Evolutionary conservation across 2,329 filamentous ascomycete genomes (phyloP), one percentile per base, ranked within the genome.

Genomic region (Penicillium sp.): DNA sequence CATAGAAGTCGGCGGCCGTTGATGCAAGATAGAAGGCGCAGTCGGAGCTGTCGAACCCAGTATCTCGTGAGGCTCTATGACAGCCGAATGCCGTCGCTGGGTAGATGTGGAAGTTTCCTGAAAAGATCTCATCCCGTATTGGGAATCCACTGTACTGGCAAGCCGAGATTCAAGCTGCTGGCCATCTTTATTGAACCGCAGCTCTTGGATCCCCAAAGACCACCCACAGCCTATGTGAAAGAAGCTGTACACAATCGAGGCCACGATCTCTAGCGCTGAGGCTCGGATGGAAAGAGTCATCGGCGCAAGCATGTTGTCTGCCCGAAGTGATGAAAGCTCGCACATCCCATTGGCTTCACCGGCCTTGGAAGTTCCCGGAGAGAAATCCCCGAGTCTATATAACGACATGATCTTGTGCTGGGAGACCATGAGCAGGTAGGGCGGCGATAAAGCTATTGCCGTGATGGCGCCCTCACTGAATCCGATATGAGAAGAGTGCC

Each of bases 161-260:
- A 67, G 54, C 23, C 63, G 63, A 8, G 62, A 68, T 17, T 50
- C 54, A 12, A 61, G 46, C 37, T 62, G 60, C 26, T 61, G 64
- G 5, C 75, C 75, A 31, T 65, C 59, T 34, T 61, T 61, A 22
- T 64, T 64, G n/a, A 94, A 73, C 41, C 83, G 80, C 29, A 95
- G 69, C 61, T 95, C 90, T 61, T 96, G 90, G n/a, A 96, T 77
- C 2, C 88, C 89, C 11, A 95, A 76, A 6, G 84, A 88, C 85
- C 89, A 95, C 17, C 88, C 88, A 29, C 79, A 80, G 2, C 82
- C 72, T 51, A 80, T 78, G 2, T 84, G 84, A 11, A 83, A 80
- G 48, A 93, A 79, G 0, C 85, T 85, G 60, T 94, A 95, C 1
- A 86, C 89, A 42, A 95, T 84, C 0, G 85, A 88, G 2, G 86